Evolutionary conservation across 2,329 filamentous ascomycete species (phyloP), one percentile per base, ranked within the genome.

Genomic region (Verticillium nonalfalfae): DNA sequence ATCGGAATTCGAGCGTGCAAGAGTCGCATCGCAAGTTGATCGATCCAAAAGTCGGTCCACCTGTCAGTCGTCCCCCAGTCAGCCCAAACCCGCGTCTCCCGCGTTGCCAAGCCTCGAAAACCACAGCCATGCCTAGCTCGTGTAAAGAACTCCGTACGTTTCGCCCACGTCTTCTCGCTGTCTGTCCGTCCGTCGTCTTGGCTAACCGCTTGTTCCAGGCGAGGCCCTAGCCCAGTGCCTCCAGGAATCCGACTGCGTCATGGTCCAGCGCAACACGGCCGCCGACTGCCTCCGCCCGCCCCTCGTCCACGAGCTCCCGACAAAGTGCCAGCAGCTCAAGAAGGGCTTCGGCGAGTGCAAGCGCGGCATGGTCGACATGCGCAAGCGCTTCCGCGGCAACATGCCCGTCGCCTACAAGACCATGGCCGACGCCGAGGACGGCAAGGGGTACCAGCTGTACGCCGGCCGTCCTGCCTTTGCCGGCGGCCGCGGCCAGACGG

Each of bases 281-380:
- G 83, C 89, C 74, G 94, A 97, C 72, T 99, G 95, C 76, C 86
- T 99, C 56, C 90, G 91, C 57, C 83, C 88, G 18, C 94, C 94
- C 3, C 87, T 96, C 65, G 81, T 87, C 74, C 88, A 95, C 65
- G 89, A 88, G 7, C 87, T 99, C 14, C 94, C 95, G 21, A 88
- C 85, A 31, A 88, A 90, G 76, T 99, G 95, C 78, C 92, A 94
- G 73, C 94, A 97, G 76, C 84, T 99, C 63, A 92, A 94, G 74
- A 93, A 92, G 74, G 92, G 93, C 56, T 95, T 96, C 70, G 90
- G 91, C 74, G 91, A 97, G 73, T 99, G 95, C 84, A 96, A 96
- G 72, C 90, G 94, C 66, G 95, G 95, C 66, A 87, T 96, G 86
- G 90, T 98, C 68, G 95, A 99, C 75, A 99, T 99, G 95, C 91